Evolutionary conservation across 108 stramenopile species (phyloP), one percentile per base, ranked within the genome.

Genomic region (Nannochloropsis granulata): DNA sequence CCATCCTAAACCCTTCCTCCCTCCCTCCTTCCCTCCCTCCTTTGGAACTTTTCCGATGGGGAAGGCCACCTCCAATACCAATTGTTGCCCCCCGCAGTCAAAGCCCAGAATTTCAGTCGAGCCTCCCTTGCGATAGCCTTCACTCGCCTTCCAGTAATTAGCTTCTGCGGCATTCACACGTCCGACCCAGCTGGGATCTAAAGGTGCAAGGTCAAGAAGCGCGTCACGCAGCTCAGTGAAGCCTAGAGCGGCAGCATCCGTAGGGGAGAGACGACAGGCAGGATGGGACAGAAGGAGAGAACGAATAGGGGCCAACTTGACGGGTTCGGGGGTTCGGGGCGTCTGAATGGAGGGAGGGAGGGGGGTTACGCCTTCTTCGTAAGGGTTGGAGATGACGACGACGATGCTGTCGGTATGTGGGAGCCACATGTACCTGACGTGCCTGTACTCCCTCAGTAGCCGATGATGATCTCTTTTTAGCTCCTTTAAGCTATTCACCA

Each of bases 371-470:
- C 24, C 71, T 25, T 86, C 79, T 12, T 85, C 85, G 43, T 90
- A 87, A 13, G 93, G 93, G 89, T 98, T 96, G 86, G 95, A 96
- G 23, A 94, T 94, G 42, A 99, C 97, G 19, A 97, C 96, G 12
- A 98, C 96, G 1, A 98, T 97, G 12, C 92, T 88, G 83, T 98
- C 97, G 24, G 94, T 94, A 86, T 96, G 95, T 12, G 98, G 98
- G 82, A 99, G 94, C 98, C 98, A 99, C 98, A 99, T 99, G 93
- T 96, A 98, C 45, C 98, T 88, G 81, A 97, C 91, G 89, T 99
- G 98, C 85, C 95, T 94, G 86, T 97, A 93, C 21, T 92, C 80
- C 78, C 44, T 45, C 12, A 92, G 87, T 13, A 86, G 89, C 13
- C 89, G 82, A 79, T 91, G 80, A 56, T 94, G 93, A 23, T 92